Percentiles rank a stretch among this genome's conserved stretches.
Conservation (phyloP, 352 stramenopile genomes). For the Globisporangium megalacanthum region DNA sequence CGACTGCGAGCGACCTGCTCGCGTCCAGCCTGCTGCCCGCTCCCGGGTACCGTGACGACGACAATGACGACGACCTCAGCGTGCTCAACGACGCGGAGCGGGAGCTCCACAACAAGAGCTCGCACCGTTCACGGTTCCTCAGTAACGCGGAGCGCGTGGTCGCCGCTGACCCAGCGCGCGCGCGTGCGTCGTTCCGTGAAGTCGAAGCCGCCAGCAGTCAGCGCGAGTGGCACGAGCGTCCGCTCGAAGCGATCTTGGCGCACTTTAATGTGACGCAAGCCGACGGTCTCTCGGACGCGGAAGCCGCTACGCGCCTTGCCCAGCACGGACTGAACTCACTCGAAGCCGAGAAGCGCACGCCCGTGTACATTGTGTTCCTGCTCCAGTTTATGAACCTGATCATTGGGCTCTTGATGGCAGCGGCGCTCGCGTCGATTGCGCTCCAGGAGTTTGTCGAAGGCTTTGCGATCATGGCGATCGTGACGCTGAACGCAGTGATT, state of each 20-base stretch:
- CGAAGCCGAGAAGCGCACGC: conserved; percentile 53
- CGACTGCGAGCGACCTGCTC: conserved; percentile 9
- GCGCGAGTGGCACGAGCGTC: conserved; percentile 45
- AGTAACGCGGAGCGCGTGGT: conserved; percentile 49
- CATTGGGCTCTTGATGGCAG: conserved; percentile 57
- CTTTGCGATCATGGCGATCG: conserved; percentile 65
- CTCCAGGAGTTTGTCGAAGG: conserved; percentile 65
- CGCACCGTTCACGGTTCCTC: conserved; percentile 52
- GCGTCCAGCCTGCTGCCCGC: conserved; percentile 9
- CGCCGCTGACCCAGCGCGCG: conserved; percentile 44
- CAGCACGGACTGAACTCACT: conserved; percentile 52
- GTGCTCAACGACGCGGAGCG: conserved; percentile 14
- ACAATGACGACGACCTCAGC: conserved; percentile 14
- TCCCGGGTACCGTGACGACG: conserved; percentile 10
- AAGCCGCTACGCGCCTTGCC: conserved; percentile 38
- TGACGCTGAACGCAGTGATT: conserved; percentile 53
- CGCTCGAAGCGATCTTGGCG: conserved; percentile 42
- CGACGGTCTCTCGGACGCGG: conserved; percentile 26
- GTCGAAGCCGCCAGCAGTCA: conserved; percentile 42
- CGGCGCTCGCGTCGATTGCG: conserved; percentile 43
- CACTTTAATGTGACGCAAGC: conserved; percentile 35
- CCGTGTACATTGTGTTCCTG: conserved; percentile 55
- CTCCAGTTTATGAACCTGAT: conserved; percentile 83
- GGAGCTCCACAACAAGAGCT: conserved; percentile 17
- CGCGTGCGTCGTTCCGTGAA: conserved; percentile 52